These are phyloP conservation scores for Wallemia mellicola DNA, from an alignment of 1,284 basidiomycete species.

Conservation along the genomic window DNA sequence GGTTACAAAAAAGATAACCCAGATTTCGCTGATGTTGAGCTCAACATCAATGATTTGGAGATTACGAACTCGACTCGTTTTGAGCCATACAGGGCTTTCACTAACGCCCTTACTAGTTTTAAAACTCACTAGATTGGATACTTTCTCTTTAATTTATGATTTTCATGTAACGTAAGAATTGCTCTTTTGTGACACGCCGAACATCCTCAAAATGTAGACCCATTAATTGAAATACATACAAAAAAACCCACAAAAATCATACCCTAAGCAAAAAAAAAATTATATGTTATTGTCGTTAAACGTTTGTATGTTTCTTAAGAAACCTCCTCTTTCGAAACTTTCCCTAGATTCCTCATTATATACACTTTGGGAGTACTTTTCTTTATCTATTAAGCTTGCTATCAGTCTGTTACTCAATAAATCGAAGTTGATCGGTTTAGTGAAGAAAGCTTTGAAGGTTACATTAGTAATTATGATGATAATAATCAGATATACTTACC, in stretches of 20 bases:
- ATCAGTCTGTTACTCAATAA: not conserved
- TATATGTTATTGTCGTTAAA: not conserved
- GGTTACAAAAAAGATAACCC: not conserved
- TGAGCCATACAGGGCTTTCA: not conserved
- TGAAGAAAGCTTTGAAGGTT: conserved; percentile 63
- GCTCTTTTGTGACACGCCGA: no score
- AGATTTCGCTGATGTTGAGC: not conserved
- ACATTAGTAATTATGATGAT: conserved; percentile 7
- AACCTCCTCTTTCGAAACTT: not conserved
- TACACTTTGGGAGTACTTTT: not conserved
- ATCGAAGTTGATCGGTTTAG: conserved; percentile 55
- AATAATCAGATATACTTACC: conserved; percentile 11
- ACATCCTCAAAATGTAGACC: no score
- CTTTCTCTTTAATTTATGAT: no score
- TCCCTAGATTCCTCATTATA: not conserved
- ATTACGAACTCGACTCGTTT: not conserved
- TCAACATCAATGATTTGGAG: not conserved
- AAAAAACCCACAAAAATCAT: not conserved
- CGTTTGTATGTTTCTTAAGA: not conserved
- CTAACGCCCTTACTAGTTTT: not conserved
- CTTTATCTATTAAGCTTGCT: not conserved
- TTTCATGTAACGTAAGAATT: no score
- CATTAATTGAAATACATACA: not conserved
- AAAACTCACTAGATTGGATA: not conserved
- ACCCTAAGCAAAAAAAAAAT: not conserved